Evolutionary conservation across 768 basidiomycete genomes (phyloP).

Genomic region (Lactifluus pinguis): DNA sequence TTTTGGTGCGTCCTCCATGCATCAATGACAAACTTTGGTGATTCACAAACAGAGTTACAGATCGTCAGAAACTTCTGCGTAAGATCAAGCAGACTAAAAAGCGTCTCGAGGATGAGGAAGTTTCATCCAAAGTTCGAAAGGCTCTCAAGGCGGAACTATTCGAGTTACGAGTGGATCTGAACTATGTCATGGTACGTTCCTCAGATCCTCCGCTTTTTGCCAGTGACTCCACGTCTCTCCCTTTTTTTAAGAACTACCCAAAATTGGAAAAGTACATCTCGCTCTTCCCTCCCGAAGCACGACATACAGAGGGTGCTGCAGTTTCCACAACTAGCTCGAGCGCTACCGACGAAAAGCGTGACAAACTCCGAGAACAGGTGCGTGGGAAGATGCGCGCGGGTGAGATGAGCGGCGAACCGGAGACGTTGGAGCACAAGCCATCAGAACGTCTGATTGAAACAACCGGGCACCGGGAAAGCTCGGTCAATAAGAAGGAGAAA

Average conservation of each 20-base stretch:
- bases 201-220: not conserved
- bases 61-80: constrained; percentile 78
- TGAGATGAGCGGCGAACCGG: constrained; percentile 52
- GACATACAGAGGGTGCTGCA: constrained; percentile 24
- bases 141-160: constrained; percentile 40
- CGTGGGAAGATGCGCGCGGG: constrained; percentile 50
- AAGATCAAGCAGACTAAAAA: constrained; percentile 66
- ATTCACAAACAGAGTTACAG: constrained; percentile 30
- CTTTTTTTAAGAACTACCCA: constrained; percentile 59
- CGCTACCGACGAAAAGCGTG: constrained; percentile 41
- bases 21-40: not conserved
- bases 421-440: constrained; percentile 26
- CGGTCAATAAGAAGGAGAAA: not conserved
- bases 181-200: constrained; percentile 69
- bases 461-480: not conserved
- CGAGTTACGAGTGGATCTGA: constrained; percentile 75
- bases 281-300: constrained; percentile 67
- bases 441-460: not conserved
- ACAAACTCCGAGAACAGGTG: constrained; percentile 52
- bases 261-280: constrained; percentile 85
- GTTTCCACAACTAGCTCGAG: constrained; percentile 7
- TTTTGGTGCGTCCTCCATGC: constrained; percentile 52
- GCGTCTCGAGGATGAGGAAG: constrained; percentile 32
- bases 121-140: constrained; percentile 30
- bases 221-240: not conserved